Base-by-base conservation (phyloP, 2,329 filamentous ascomycete genomes). In the Colletotrichum sansevieriae region DNA sequence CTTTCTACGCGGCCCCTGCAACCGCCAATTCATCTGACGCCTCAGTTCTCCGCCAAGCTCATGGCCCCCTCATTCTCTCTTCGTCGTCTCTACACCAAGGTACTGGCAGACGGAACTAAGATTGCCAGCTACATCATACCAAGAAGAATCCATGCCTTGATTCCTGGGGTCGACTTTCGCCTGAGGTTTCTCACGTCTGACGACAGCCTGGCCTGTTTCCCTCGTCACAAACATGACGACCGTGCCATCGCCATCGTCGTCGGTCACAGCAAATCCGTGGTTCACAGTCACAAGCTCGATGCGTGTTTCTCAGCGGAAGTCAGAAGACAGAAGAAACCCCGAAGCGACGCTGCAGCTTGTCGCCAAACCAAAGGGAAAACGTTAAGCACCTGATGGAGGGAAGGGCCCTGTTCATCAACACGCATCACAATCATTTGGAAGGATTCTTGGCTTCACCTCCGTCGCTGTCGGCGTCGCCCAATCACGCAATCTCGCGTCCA, bases 111-210 rank as follows among this genome's bases (percentile, higher is more conserved):
- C 47, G 25, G 20, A 22, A 29, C 39, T n/a, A 37, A 5, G 39
- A 55, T 11, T 56, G 55, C 4, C 22, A 47, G 37, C 62, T 39
- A 69, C 66, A 69, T 69, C 66, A 69, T 69, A 61, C 66, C 66
- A 69, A 66, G 62, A 35, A 41, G 7, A 15, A 39, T 22, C 18
- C 18, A 56, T 65, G 61, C 47, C 65, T 33, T 68, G 54, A 25
- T 65, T 65, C 55, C 62, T 44, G 41, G 29, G 25, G n/a, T 20
- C 39, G 22, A 43, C 25, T 25, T 20, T 20, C 33, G 22, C 22
- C 54, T 12, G 7, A 29, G 29, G 29, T 29, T 13, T 22, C 11
- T 20, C n/a, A 39, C 37, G 37, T 39, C n/a, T 44, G 35, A 18
- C 35, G 35, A 44, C 37, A 12, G 18, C 41, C 51, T 49, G 43